Evolutionary conservation across 768 basidiomycete species (phyloP).

Genomic region (Boletus subparvulus): DNA sequence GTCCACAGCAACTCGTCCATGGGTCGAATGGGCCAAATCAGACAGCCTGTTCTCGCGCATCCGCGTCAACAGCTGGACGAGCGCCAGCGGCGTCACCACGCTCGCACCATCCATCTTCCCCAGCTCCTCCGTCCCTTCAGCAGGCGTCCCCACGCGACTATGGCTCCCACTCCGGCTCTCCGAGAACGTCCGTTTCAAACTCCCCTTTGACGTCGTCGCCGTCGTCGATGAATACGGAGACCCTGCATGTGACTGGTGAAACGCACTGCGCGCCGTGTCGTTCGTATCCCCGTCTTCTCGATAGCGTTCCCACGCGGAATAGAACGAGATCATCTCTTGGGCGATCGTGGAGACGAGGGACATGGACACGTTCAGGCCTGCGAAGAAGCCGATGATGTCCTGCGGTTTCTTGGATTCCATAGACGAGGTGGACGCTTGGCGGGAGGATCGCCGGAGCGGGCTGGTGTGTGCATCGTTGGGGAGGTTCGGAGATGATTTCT

Average conservation of each 20-base stretch:
- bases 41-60: slow-evolving; percentile 68
- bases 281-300: slow-evolving; percentile 57
- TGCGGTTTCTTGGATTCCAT: slow-evolving; percentile 40
- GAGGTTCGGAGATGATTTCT: slow-evolving; percentile 33
- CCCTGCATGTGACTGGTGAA: slow-evolving; percentile 17
- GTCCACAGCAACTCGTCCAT: slow-evolving; percentile 57
- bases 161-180: slow-evolving; percentile 26
- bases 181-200: slow-evolving; percentile 25
- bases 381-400: slow-evolving; percentile 80
- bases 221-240: slow-evolving; percentile 22
- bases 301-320: slow-evolving; percentile 86
- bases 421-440: slow-evolving; percentile 40
- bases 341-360: slow-evolving; percentile 78
- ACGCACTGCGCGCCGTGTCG: slow-evolving; percentile 17
- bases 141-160: slow-evolving; percentile 30
- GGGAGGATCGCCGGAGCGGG: slow-evolving; percentile 55
- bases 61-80: slow-evolving; percentile 54
- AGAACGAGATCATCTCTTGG: slow-evolving; percentile 89
- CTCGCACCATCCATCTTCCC: slow-evolving; percentile 10
- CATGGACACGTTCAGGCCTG: slow-evolving; percentile 82
- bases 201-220: slow-evolving; percentile 13
- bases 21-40: slow-evolving; percentile 52
- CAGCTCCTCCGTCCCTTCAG: slow-evolving; percentile 22
- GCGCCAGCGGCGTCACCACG: slow-evolving; percentile 55
- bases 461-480: slow-evolving; percentile 29